Conservation (phyloP, 202 grass and related monocot species). For the Saccharum hybrid region DNA sequence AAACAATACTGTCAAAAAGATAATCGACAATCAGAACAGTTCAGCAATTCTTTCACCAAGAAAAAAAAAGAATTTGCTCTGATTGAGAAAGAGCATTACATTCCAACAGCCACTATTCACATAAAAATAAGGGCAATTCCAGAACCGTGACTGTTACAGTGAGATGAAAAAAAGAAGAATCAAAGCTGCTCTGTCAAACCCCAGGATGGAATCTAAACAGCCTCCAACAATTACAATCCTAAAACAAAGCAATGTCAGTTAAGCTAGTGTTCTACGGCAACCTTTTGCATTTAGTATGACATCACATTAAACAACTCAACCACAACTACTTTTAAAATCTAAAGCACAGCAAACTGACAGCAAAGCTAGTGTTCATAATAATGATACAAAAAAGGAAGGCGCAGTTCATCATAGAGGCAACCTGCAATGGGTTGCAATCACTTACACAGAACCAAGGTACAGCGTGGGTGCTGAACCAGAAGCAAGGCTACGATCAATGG, state of each 20-base stretch:
- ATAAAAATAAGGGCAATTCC: neutral
- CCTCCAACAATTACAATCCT: neutral
- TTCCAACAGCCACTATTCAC: conserved; percentile 10
- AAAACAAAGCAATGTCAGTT: neutral
- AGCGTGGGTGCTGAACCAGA: conserved; percentile 60
- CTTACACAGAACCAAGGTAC: conserved; percentile 71
- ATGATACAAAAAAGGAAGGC: neutral
- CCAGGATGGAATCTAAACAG: conserved; percentile 11
- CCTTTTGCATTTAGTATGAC: neutral
- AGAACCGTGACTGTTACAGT: neutral
- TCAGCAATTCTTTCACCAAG: too few relatives aligned
- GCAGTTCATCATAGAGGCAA: neutral
- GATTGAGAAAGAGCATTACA: neutral
- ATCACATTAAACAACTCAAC: neutral
- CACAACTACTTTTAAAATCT: neutral
- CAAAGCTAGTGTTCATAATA: neutral
- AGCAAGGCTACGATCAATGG: conserved; percentile 63
- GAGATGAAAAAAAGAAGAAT: conserved; percentile 4
- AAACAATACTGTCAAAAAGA: neutral
- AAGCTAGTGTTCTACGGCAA: conserved; percentile 5
- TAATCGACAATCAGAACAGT: conserved; percentile 12
- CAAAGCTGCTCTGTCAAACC: conserved; percentile 5
- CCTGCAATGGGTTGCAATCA: neutral
- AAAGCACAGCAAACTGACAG: neutral
- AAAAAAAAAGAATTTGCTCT: neutral